phyloP scores from a whole-genome alignment of 2,329 filamentous ascomycete species.

The Stagonosporopsis cucurbitacearum region DNA sequence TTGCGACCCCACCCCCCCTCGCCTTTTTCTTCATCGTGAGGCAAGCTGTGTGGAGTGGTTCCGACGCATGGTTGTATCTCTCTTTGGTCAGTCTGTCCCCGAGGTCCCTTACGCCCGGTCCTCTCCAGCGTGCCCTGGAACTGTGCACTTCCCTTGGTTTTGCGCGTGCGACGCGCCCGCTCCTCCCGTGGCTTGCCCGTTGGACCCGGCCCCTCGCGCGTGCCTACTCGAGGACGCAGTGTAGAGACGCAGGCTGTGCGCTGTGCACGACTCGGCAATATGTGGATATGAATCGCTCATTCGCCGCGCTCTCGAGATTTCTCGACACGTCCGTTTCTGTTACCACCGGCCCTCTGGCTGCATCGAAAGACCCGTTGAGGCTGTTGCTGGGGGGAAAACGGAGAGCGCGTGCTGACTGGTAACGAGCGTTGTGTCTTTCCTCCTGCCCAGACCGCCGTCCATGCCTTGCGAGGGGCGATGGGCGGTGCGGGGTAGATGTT shows the following conservation, averaged over 20 bases:
- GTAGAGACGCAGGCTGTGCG: constrained; percentile 28
- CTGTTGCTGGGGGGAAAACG: constrained; percentile 40
- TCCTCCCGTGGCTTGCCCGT: constrained; percentile 50
- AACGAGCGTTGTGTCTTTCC: constrained; percentile 51
- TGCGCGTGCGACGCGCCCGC: constrained; percentile 29
- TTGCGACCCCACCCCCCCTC: constrained; percentile 22
- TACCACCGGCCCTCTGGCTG: constrained; percentile 42
- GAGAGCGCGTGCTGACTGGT: constrained; percentile 48
- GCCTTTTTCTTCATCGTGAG: constrained; percentile 31
- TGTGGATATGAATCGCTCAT: constrained; percentile 54
- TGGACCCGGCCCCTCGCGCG: constrained; percentile 33
- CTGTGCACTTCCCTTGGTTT: constrained; percentile 36
- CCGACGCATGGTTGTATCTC: constrained; percentile 40
- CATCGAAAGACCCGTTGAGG: constrained; percentile 48
- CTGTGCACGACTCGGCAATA: constrained; percentile 50
- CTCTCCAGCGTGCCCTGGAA: constrained; percentile 47
- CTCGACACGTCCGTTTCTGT: constrained; percentile 29
- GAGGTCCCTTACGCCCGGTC: constrained; percentile 53
- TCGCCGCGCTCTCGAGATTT: constrained; percentile 35
- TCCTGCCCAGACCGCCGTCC: constrained; percentile 28
- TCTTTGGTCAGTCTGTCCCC: constrained; percentile 51
- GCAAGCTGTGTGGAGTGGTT: constrained; percentile 25
- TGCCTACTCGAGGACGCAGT: constrained; percentile 37
- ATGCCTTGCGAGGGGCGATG: constrained; percentile 11
- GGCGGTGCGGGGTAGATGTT: constrained; percentile 18